These are phyloP conservation scores for Phytophthora pini DNA, from an alignment of 352 stramenopile genomes.

Conservation along the genomic window DNA sequence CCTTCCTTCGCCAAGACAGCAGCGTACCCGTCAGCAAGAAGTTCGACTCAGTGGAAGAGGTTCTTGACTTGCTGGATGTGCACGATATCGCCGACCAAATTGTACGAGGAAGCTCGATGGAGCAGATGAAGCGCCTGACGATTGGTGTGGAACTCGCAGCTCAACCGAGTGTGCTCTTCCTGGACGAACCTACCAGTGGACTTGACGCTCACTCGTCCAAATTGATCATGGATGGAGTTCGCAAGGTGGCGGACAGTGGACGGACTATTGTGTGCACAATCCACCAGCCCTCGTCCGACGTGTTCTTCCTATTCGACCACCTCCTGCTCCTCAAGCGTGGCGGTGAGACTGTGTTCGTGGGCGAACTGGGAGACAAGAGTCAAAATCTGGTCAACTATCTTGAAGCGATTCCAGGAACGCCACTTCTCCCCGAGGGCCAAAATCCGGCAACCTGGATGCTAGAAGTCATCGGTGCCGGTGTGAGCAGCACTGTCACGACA, in stretches of 20 bases:
- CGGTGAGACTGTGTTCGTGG: constrained; percentile 8
- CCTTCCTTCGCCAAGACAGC: constrained; percentile 63
- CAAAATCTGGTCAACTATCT: constrained; percentile 9
- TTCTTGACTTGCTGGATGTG: constrained; percentile 9
- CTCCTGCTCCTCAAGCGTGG: constrained; percentile 10
- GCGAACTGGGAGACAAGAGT: constrained; percentile 9
- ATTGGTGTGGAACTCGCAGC: constrained; percentile 8
- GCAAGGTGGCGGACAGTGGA: constrained; percentile 9
- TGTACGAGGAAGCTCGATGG: constrained; percentile 5
- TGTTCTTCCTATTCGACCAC: constrained; percentile 12
- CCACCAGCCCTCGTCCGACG: constrained; percentile 8
- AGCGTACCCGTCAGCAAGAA: constrained; percentile 8
- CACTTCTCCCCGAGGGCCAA: constrained; percentile 8
- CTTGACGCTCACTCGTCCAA: constrained; percentile 12
- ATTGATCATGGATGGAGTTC: constrained; percentile 12
- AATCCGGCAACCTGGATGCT: constrained; percentile 18
- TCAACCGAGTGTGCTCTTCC: constrained; percentile 8
- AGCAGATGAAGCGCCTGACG: constrained; percentile 12
- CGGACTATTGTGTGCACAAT: constrained; percentile 14
- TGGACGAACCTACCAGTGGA: constrained; percentile 6
- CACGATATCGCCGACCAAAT: constrained; percentile 13
- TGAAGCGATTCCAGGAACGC: constrained; percentile 8
- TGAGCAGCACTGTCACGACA: constrained; percentile 1
- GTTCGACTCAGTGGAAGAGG: constrained; percentile 8
- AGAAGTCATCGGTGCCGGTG: constrained; percentile 17